Evolutionary conservation across 1,284 basidiomycete species (phyloP).

Genomic region (Kalmanozyma brasiliensis): DNA sequence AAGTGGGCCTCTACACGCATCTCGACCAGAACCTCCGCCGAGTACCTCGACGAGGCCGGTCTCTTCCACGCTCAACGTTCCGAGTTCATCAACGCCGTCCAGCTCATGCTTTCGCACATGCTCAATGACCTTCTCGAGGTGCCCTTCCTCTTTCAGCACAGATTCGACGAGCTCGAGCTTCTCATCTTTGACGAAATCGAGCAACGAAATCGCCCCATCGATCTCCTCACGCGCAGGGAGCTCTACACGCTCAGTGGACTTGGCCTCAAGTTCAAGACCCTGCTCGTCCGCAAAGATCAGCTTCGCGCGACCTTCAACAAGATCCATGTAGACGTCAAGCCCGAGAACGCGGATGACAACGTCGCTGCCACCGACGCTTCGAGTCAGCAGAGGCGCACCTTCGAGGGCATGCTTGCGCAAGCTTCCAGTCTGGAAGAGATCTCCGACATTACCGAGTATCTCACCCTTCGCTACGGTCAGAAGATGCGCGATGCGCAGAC

Average conservation of each 20-base stretch:
- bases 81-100: conserved; percentile 82
- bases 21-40: conserved; percentile 73
- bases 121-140: conserved; percentile 90
- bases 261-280: conserved; percentile 65
- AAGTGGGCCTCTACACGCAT: conserved; percentile 88
- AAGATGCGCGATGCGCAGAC: conserved; percentile 65
- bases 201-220: conserved; percentile 37
- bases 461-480: conserved; percentile 79
- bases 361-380: conserved; percentile 15
- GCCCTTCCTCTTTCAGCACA: conserved; percentile 93
- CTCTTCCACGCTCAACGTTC: conserved; percentile 74
- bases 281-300: conserved; percentile 60
- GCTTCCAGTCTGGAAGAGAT: conserved; percentile 80
- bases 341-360: conserved; percentile 78
- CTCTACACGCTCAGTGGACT: conserved; percentile 76
- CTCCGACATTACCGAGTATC: conserved; percentile 90
- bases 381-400: conserved; percentile 23
- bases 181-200: conserved; percentile 69
- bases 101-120: conserved; percentile 81
- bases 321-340: conserved; percentile 72
- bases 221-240: conserved; percentile 60
- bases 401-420: conserved; percentile 66
- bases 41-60: conserved; percentile 74
- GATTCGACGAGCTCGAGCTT: conserved; percentile 86
- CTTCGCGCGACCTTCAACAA: conserved; percentile 57